Evolutionary conservation across 2,329 filamentous ascomycete genomes (phyloP).

Genomic region (Botrytis paeoniae): DNA sequence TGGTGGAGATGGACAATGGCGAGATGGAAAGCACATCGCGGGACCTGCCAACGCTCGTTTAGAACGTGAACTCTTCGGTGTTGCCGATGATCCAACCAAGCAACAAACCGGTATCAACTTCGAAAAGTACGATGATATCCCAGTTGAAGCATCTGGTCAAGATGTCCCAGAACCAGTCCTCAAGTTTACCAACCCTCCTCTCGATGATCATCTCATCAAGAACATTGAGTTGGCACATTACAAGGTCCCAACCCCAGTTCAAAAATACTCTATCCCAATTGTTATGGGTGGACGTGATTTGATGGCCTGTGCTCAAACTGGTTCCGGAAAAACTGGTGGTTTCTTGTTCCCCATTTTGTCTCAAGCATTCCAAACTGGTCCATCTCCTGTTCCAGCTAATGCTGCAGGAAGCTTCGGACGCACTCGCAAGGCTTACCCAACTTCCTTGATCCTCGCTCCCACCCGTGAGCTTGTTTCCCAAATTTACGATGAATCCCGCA

Average conservation of each 20-base stretch:
- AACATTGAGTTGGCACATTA: conserved; percentile 96
- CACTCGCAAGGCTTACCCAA: conserved; percentile 97
- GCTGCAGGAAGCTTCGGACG: conserved; percentile 75
- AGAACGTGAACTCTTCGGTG: conserved; percentile 94
- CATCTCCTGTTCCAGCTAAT: conserved; percentile 63
- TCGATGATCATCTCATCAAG: conserved; percentile 86
- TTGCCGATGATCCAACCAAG: conserved; percentile 87
- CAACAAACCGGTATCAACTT: conserved; percentile 99
- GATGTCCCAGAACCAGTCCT: conserved; percentile 90
- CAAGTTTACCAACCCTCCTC: conserved; percentile 87
- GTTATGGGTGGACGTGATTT: conserved; percentile 97
- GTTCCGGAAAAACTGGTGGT: conserved; percentile 99
- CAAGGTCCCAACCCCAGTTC: conserved; percentile 92
- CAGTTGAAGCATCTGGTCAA: conserved; percentile 92
- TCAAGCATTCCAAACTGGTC: conserved; percentile 91
- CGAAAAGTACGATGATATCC: conserved; percentile 99
- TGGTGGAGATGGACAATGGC: conserved; percentile 94
- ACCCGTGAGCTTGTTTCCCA: conserved; percentile 98
- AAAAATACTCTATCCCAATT: conserved; percentile 99
- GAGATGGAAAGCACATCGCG: conserved; percentile 92
- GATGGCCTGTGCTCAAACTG: conserved; percentile 99
- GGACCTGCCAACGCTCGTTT: conserved; percentile 83
- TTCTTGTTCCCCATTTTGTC: conserved; percentile 99
- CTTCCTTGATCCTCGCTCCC: conserved; percentile 89
- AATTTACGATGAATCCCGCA: conserved; percentile 96